Evolutionary conservation across 1,284 basidiomycete genomes (phyloP).

Genomic region (Sporisorium sorghi): DNA sequence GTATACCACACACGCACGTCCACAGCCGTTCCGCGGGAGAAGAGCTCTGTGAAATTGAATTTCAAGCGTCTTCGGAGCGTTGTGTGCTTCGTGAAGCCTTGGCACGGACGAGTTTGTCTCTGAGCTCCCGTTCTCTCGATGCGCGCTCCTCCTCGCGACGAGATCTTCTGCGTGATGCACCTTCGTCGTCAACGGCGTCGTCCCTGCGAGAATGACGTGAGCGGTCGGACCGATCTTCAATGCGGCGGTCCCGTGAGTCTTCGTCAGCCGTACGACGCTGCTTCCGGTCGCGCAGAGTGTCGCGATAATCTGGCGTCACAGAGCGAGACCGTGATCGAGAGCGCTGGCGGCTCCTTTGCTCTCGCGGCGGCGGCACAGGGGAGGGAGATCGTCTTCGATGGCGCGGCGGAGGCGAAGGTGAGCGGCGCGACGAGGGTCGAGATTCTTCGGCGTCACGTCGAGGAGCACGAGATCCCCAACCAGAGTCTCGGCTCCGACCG

Average conservation of each 20-base stretch:
- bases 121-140: conserved; percentile 27
- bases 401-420: conserved; percentile 14
- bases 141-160: not conserved
- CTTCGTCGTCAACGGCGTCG: not conserved
- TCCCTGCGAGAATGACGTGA: not conserved
- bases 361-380: conserved; percentile 6
- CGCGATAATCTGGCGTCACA: conserved; percentile 45
- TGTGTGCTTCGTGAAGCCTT: conserved; percentile 4
- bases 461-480: conserved; percentile 42
- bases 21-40: too few species aligned
- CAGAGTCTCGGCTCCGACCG: conserved; percentile 70
- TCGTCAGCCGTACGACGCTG: not conserved
- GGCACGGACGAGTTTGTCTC: conserved; percentile 27
- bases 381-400: conserved; percentile 9
- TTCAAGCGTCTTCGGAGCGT: not conserved
- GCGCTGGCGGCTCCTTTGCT: conserved; percentile 3
- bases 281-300: conserved; percentile 14
- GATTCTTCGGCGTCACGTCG: conserved; percentile 3
- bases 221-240: not conserved
- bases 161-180: not conserved
- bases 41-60: not conserved
- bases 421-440: conserved; percentile 5
- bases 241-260: not conserved
- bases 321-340: conserved; percentile 27
- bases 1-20: not conserved